Evolutionary conservation across 2,329 filamentous ascomycete genomes (phyloP).

Genomic region (Zasmidium angulare): DNA sequence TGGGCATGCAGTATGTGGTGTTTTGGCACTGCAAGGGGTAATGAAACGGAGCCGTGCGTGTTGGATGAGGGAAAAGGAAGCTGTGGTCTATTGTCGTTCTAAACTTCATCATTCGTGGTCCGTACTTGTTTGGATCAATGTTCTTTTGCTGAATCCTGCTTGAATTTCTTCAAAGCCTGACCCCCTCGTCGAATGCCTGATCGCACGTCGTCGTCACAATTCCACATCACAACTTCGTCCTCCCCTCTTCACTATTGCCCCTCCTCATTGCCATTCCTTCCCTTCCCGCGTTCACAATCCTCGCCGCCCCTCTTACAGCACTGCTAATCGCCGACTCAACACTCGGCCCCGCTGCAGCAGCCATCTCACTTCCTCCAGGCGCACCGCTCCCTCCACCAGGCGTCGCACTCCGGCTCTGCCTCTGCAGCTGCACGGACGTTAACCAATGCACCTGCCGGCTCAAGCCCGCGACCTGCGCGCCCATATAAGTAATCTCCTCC

Average conservation of each 20-base stretch:
- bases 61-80: too few relatives aligned
- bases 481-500: slow-evolving; percentile 62
- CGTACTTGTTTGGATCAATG: too few relatives aligned
- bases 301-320: slow-evolving; percentile 31
- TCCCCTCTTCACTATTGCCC: slow-evolving; percentile 36
- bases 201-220: too few relatives aligned
- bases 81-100: too few relatives aligned
- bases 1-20: too few relatives aligned
- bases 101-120: too few relatives aligned
- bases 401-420: slow-evolving; percentile 26
- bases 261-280: slow-evolving; percentile 25
- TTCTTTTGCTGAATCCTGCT: too few relatives aligned
- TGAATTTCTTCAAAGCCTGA: too few relatives aligned
- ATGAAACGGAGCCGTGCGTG: too few relatives aligned
- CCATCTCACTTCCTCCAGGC: slow-evolving; percentile 5
- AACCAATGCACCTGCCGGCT: slow-evolving; percentile 64
- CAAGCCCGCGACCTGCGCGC: slow-evolving; percentile 58
- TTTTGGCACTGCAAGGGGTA: too few relatives aligned
- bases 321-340: slow-evolving; percentile 30
- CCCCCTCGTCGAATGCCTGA: too few relatives aligned
- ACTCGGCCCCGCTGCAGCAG: slow-evolving; percentile 20
- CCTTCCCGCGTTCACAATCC: slow-evolving; percentile 24
- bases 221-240: slow-evolving; percentile 35
- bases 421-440: slow-evolving; percentile 56
- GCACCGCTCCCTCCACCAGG: slow-evolving; percentile 15